Base-by-base conservation (phyloP, 768 basidiomycete species). In the Rhodocollybia butyracea region DNA sequence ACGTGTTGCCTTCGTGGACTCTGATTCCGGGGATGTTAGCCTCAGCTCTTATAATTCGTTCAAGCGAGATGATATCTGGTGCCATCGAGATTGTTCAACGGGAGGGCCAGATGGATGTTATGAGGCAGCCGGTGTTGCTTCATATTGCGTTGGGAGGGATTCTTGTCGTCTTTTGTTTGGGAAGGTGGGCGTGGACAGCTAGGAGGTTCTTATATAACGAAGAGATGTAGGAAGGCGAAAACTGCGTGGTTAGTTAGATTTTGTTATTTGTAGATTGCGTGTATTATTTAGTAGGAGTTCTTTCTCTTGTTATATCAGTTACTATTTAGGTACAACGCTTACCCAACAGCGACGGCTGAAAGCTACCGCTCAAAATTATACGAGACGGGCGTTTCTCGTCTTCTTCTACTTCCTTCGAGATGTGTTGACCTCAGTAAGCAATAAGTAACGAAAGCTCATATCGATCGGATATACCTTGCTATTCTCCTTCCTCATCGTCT, bases 61-160 rank as follows among this genome's bases (percentile, higher is more conserved):
- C 59, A 19, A 76, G 67, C 51, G 67, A 63, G 24, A 45, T 54
- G 8, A 53, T 59, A 31, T 58, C 66, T 21, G 51, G 60, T 13
- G 63, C 73, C 0, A 51, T 56, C 6, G 60, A 46, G 13, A 43
- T 68, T 0, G 57, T 67, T 8, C 51, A 61, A 31, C 51, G 51
- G 7, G 56, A 61, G 13, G 71, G 71, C 27, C 60, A 59, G 48
- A 47, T 46, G 24, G 67, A 67, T 1, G 6, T 76, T 26, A 36
- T 70, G 2, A 61, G 65, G 10, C 53, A 47, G 17, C 53, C 62
- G 3, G 65, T 75, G 6, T 32, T 73, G 8, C 32, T 63, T 5
- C 74, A 78, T 62, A 52, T 78, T 7, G 66, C 58, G 5, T 41
- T 73, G 5, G 77, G 78, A 1, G 66, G 56, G 15, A 34, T 55